Conservation (phyloP, 2,329 filamentous ascomycete species). For the Calonectria multiphialidica region DNA sequence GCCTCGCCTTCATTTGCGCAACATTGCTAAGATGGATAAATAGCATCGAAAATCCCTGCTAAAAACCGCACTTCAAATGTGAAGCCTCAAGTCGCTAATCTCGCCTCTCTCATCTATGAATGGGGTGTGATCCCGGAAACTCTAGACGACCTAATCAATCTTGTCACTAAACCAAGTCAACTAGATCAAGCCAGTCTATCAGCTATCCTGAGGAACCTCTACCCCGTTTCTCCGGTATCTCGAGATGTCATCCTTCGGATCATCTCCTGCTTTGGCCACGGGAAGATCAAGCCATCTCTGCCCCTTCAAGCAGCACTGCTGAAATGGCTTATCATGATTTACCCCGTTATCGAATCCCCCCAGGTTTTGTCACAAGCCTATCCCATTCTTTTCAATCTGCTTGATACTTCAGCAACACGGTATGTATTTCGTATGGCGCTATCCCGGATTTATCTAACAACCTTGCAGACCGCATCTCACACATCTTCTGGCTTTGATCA, state of each 20-base stretch:
- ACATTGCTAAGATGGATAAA: not conserved
- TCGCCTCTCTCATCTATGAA: constrained; percentile 74
- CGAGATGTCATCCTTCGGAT: constrained; percentile 72
- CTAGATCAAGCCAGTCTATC: constrained; percentile 83
- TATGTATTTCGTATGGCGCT: constrained; percentile 47
- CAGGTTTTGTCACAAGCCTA: constrained; percentile 77
- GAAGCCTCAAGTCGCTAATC: constrained; percentile 72
- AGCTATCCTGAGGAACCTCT: constrained; percentile 78
- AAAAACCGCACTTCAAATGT: constrained; percentile 75
- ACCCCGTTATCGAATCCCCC: constrained; percentile 76
- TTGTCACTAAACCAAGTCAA: constrained; percentile 74
- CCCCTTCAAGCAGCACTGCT: constrained; percentile 78
- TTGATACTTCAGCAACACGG: constrained; percentile 84
- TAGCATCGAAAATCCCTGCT: constrained; percentile 71
- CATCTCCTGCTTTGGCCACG: constrained; percentile 81
- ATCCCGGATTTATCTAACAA: constrained; percentile 33
- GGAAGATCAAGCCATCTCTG: constrained; percentile 79
- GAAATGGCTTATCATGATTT: constrained; percentile 83
- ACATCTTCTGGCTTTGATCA: constrained; percentile 83
- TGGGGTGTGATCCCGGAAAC: constrained; percentile 73
- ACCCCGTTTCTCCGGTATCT: constrained; percentile 76
- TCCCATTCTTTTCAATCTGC: constrained; percentile 81
- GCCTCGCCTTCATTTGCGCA: not conserved
- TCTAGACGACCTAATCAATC: constrained; percentile 73
- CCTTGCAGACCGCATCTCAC: constrained; percentile 69